Conservation (phyloP, 192 early-diverging fungal species). For the Backusella luteola region DNA sequence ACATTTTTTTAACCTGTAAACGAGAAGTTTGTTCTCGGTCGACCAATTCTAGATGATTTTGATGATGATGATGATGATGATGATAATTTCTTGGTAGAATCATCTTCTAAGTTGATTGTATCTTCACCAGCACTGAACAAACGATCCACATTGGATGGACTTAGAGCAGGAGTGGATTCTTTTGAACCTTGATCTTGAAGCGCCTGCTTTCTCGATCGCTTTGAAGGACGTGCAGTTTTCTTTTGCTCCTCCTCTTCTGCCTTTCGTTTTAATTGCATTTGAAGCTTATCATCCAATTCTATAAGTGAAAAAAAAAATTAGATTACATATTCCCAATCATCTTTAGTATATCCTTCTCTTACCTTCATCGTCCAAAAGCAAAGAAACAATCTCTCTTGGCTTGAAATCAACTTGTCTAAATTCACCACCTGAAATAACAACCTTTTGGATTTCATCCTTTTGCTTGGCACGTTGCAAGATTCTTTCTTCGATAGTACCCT, state of each 20-base stretch:
- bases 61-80: background rate
- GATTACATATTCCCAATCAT: background rate
- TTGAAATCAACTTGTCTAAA: slow-evolving; percentile 83
- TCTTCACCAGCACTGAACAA: slow-evolving; percentile 32
- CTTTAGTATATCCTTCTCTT: background rate
- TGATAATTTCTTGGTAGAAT: background rate
- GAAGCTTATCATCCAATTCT: slow-evolving; percentile 54
- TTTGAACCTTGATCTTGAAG: background rate
- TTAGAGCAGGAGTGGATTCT: slow-evolving; percentile 14
- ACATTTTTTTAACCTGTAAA: slow-evolving; percentile 20
- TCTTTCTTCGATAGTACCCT: slow-evolving; percentile 79
- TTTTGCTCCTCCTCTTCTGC: slow-evolving; percentile 49
- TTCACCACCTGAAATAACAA: slow-evolving; percentile 91
- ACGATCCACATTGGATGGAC: slow-evolving; percentile 22
- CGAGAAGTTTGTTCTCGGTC: slow-evolving; percentile 28
- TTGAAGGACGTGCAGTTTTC: slow-evolving; percentile 11
- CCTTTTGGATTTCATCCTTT: slow-evolving; percentile 93
- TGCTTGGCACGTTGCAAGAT: slow-evolving; percentile 79
- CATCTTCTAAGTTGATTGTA: slow-evolving; percentile 9
- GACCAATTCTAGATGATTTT: slow-evolving; percentile 19
- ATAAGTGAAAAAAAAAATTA: background rate
- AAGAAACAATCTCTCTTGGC: slow-evolving; percentile 84
- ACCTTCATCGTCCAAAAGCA: slow-evolving; percentile 77
- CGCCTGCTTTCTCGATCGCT: slow-evolving; percentile 23
- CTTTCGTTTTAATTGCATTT: slow-evolving; percentile 56